These are phyloP conservation scores for Triticum timopheevii DNA, from an alignment of 176 grass and related monocot genomes.

Conservation along the genomic window DNA sequence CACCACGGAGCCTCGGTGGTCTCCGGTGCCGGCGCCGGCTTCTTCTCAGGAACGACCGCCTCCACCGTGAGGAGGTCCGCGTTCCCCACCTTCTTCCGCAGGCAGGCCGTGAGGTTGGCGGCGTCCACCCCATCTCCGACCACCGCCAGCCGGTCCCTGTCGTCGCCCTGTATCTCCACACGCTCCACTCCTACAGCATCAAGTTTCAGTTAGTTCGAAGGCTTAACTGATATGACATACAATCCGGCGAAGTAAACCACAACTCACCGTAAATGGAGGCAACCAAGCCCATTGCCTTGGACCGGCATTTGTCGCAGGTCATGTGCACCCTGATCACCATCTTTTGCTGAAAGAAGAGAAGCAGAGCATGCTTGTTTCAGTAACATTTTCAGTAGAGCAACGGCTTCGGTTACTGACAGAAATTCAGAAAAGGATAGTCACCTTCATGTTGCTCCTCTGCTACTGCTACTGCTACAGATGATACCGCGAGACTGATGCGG, in stretches of 20 bases:
- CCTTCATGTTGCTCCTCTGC: slow-evolving; percentile 30
- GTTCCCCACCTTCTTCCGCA: slow-evolving; percentile 37
- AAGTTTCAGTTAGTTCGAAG: not conserved
- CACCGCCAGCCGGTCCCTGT: slow-evolving; percentile 42
- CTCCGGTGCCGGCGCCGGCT: not conserved
- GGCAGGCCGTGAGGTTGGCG: slow-evolving; percentile 34
- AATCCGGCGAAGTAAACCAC: not conserved
- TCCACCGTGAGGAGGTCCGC: slow-evolving; percentile 35
- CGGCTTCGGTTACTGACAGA: not conserved
- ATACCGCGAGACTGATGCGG: not conserved
- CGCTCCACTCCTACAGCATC: slow-evolving; percentile 35
- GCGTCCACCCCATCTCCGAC: slow-evolving; percentile 48
- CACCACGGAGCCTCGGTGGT: not conserved
- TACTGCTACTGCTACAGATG: not conserved
- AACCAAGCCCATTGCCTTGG: slow-evolving; percentile 41
- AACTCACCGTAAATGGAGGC: slow-evolving; percentile 35
- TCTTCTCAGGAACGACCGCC: slow-evolving; percentile 5
- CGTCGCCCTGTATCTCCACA: slow-evolving; percentile 29
- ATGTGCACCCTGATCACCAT: slow-evolving; percentile 74
- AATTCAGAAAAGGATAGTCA: not conserved
- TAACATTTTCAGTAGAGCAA: not conserved
- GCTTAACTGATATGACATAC: no score
- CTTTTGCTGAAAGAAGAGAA: slow-evolving; percentile 40
- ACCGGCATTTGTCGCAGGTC: slow-evolving; percentile 55
- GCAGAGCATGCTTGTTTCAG: not conserved